phyloP scores from a whole-genome alignment of 371 early-diverging fungal genomes.

The Lichtheimia ramosa region DNA sequence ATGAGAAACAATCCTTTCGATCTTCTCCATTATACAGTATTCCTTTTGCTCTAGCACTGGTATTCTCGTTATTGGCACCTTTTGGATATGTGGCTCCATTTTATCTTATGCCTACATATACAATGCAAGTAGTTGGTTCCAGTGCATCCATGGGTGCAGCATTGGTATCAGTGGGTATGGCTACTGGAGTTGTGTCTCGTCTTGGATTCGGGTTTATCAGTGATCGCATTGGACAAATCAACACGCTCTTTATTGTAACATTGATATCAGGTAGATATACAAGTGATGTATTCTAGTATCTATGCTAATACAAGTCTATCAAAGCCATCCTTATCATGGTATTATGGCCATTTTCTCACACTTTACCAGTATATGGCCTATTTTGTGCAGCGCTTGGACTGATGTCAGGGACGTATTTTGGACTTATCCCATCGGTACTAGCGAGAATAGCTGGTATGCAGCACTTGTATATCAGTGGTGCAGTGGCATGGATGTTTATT shows the following conservation, averaged over 20 bases:
- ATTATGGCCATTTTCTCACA: slow-evolving; percentile 5
- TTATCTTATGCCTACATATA: slow-evolving; percentile 19
- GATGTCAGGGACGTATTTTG: slow-evolving; percentile 51
- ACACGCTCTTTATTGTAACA: slow-evolving; percentile 18
- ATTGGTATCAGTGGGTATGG: slow-evolving; percentile 18
- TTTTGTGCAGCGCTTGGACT: slow-evolving; percentile 49
- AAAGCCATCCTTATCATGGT: slow-evolving; percentile 8
- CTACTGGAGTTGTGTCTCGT: slow-evolving; percentile 10
- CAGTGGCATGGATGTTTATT: slow-evolving; percentile 38
- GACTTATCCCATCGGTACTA: slow-evolving; percentile 44
- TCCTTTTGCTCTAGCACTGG: slow-evolving; percentile 19
- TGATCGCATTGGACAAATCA: slow-evolving; percentile 13
- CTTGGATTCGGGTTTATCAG: slow-evolving; percentile 33
- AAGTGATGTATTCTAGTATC: not conserved
- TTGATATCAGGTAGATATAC: slow-evolving; percentile 3
- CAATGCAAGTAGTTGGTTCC: slow-evolving; percentile 3
- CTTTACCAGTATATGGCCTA: slow-evolving; percentile 36
- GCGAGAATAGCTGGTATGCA: slow-evolving; percentile 47
- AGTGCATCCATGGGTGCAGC: slow-evolving; percentile 5
- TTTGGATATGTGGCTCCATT: slow-evolving; percentile 41
- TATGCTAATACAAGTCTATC: slow-evolving; percentile 9
- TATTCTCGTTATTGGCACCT: slow-evolving; percentile 40
- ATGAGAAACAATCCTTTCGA: slow-evolving; percentile 13
- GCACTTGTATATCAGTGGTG: slow-evolving; percentile 40
- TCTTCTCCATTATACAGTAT: too few species aligned